These are phyloP conservation scores for Rhodotorula mucilaginosa DNA, from an alignment of 1,284 basidiomycete species.

Conservation along the genomic window DNA sequence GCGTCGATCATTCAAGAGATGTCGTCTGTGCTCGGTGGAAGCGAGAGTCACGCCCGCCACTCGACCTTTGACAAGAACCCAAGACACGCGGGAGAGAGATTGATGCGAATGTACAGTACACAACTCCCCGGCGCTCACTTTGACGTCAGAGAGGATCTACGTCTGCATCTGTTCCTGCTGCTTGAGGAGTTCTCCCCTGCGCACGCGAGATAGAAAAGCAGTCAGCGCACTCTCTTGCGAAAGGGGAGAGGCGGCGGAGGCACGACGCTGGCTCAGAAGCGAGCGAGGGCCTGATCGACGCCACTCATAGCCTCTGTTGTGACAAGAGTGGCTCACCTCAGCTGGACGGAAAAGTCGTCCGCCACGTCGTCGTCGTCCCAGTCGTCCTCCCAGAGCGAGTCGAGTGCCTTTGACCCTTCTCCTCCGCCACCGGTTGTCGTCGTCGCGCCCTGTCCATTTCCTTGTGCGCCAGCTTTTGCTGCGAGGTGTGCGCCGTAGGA, in stretches of 20 bases:
- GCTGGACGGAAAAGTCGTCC: constrained; percentile 92
- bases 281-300: not conserved
- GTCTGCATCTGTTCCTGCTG: constrained; percentile 38
- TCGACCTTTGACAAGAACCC: not conserved
- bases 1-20: not conserved
- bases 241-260: too few species aligned
- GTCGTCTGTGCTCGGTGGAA: not conserved
- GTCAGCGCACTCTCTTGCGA: not conserved
- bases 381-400: constrained; percentile 95
- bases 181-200: constrained; percentile 37
- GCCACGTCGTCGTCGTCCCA: constrained; percentile 99
- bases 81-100: not conserved
- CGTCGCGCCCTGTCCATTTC: not conserved
- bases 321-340: constrained; percentile 63
- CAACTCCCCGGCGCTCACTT: not conserved
- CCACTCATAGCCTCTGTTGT: too few species aligned
- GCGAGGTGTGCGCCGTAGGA: constrained; percentile 30
- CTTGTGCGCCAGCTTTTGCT: constrained; percentile 1
- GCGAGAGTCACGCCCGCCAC: not conserved
- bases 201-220: not conserved
- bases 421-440: not conserved
- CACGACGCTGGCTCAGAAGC: not conserved
- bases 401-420: constrained; percentile 32
- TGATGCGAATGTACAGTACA: not conserved
- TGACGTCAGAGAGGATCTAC: not conserved